phyloP scores from a whole-genome alignment of 2,329 filamentous ascomycete species.

The Daldinia sp. region DNA sequence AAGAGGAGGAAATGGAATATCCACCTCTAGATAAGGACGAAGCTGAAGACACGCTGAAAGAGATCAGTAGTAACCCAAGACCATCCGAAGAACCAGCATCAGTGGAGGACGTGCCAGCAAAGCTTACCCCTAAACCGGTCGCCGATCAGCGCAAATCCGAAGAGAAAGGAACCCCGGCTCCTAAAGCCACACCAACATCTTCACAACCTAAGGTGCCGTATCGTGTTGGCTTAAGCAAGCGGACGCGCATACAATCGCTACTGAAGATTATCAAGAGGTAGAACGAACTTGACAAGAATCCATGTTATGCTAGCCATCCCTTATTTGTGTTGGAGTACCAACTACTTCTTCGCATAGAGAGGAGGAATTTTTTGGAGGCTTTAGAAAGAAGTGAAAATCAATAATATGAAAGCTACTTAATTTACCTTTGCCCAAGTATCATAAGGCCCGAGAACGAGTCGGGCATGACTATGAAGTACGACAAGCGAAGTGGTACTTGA shows the following conservation, averaged over 20 bases:
- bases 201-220: slow-evolving; percentile 56
- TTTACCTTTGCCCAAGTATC: background rate
- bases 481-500: background rate
- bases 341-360: background rate
- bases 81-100: slow-evolving; percentile 33
- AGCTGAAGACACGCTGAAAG: slow-evolving; percentile 36
- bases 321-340: background rate
- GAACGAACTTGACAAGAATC: background rate
- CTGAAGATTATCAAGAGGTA: slow-evolving; percentile 61
- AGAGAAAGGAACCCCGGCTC: slow-evolving; percentile 34
- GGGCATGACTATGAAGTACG: background rate
- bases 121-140: slow-evolving; percentile 15
- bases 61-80: slow-evolving; percentile 42
- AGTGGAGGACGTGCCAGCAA: slow-evolving; percentile 5
- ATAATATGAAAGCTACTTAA: background rate
- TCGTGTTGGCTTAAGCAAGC: slow-evolving; percentile 62
- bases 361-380: background rate
- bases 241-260: slow-evolving; percentile 60
- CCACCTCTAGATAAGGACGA: slow-evolving; percentile 2
- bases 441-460: background rate
- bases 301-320: background rate
- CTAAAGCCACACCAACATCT: slow-evolving; percentile 36
- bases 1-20: slow-evolving; percentile 16
- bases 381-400: background rate
- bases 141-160: slow-evolving; percentile 31